phyloP scores from a whole-genome alignment of 2,329 filamentous ascomycete genomes.

The Calonectria honghensis region DNA sequence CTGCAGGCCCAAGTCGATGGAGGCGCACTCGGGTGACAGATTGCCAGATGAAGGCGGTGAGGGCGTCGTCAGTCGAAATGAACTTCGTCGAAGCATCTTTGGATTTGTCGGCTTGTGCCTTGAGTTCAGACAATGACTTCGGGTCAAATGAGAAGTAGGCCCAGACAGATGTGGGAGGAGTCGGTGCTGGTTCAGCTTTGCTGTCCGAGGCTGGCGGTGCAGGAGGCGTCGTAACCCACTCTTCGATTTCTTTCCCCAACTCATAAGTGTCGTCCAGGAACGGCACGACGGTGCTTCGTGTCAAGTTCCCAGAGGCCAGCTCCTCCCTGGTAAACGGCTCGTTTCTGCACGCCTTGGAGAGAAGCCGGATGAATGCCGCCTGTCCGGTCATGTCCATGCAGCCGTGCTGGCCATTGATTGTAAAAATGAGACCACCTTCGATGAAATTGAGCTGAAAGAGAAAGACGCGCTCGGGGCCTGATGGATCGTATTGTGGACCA shows the following conservation, averaged over 20 bases:
- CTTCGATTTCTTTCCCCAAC: slow-evolving; percentile 59
- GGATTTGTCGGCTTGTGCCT: slow-evolving; percentile 59
- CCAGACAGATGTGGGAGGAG: slow-evolving; percentile 62
- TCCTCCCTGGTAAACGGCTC: slow-evolving; percentile 69
- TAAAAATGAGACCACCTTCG: slow-evolving; percentile 69
- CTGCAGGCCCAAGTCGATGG: slow-evolving; percentile 54
- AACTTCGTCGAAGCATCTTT: slow-evolving; percentile 51
- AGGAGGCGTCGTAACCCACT: slow-evolving; percentile 57
- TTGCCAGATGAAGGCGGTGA: slow-evolving; percentile 72
- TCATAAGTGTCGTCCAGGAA: slow-evolving; percentile 61
- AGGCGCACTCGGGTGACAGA: slow-evolving; percentile 64
- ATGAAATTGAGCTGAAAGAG: slow-evolving; percentile 70
- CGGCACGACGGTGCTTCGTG: slow-evolving; percentile 61
- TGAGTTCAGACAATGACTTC: slow-evolving; percentile 62
- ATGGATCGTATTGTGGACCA: slow-evolving; percentile 48
- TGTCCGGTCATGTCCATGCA: slow-evolving; percentile 72
- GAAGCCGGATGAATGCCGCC: slow-evolving; percentile 65
- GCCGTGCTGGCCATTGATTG: slow-evolving; percentile 68
- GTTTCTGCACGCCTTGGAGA: slow-evolving; percentile 68
- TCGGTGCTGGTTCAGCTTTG: slow-evolving; percentile 16
- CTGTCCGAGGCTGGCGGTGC: slow-evolving; percentile 35
- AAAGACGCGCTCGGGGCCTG: slow-evolving; percentile 62
- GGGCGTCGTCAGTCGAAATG: slow-evolving; percentile 72
- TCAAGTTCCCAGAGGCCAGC: slow-evolving; percentile 63
- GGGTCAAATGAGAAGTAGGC: slow-evolving; percentile 66